phyloP scores from a whole-genome alignment of 768 basidiomycete genomes.

The Rubroboletus satanas region DNA sequence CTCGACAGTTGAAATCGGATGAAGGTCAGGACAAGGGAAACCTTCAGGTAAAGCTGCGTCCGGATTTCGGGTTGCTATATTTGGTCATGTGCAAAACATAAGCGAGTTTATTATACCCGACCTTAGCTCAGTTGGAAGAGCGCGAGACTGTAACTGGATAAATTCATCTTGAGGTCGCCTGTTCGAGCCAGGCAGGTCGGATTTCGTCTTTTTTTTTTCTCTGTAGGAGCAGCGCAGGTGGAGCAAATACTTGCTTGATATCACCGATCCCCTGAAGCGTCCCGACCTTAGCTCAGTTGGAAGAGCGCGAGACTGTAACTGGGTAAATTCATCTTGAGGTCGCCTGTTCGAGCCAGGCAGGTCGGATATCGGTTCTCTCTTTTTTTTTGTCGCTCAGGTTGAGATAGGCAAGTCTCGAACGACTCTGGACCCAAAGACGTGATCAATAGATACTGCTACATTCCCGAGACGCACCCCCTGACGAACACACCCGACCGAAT shows the following conservation, averaged over 20 bases:
- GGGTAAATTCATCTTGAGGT: conserved; percentile 36
- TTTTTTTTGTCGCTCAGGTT: background rate
- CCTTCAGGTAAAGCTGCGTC: background rate
- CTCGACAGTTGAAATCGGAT: background rate
- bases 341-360: conserved; percentile 44
- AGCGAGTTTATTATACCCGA: background rate
- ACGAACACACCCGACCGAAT: background rate
- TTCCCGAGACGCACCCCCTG: background rate
- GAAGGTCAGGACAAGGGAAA: background rate
- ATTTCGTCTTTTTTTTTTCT: conserved; percentile 1
- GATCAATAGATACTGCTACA: background rate
- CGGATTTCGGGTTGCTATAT: background rate
- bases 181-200: conserved; percentile 43
- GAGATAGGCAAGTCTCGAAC: too few species aligned
- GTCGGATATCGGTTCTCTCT: conserved; percentile 22
- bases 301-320: conserved; percentile 48
- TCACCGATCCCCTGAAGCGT: background rate
- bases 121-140: conserved; percentile 48
- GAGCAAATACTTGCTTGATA: background rate
- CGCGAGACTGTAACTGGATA: conserved; percentile 43
- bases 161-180: conserved; percentile 41
- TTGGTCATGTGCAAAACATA: background rate
- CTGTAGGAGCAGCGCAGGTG: background rate
- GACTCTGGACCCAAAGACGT: background rate
- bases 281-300: conserved; percentile 41